Conservation (phyloP, 257 asterid species). For the Verbascum thapsus region DNA sequence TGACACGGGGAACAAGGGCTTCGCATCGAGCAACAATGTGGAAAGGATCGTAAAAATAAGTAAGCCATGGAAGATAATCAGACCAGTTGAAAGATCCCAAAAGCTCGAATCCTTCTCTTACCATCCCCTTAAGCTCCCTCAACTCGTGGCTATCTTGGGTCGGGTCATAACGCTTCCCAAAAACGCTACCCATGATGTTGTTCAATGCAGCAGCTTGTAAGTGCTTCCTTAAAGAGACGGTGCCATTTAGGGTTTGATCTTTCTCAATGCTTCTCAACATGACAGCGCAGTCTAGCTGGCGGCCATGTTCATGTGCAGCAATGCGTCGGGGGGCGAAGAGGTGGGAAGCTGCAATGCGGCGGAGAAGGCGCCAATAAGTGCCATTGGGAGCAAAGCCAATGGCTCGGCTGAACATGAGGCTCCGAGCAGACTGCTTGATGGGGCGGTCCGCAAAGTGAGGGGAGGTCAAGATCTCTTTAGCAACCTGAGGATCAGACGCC, state of each 20-base stretch:
- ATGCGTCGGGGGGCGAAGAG: slow-evolving; percentile 61
- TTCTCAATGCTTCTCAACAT: slow-evolving; percentile 27
- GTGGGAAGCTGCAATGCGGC: slow-evolving; percentile 65
- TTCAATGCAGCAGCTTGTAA: slow-evolving; percentile 49
- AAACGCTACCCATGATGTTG: slow-evolving; percentile 61
- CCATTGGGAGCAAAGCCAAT: slow-evolving; percentile 81
- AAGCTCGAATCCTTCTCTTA: slow-evolving; percentile 64
- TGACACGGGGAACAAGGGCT: slow-evolving; percentile 51
- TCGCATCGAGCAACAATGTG: slow-evolving; percentile 46
- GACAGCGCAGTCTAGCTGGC: slow-evolving; percentile 32
- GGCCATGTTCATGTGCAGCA: slow-evolving; percentile 39
- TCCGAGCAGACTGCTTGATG: slow-evolving; percentile 58
- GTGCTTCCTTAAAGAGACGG: slow-evolving; percentile 37
- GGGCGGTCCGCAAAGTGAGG: slow-evolving; percentile 65
- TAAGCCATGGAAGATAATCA: slow-evolving; percentile 62
- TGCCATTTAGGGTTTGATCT: slow-evolving; percentile 32
- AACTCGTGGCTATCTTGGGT: slow-evolving; percentile 29
- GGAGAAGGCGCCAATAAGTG: slow-evolving; percentile 65
- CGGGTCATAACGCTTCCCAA: slow-evolving; percentile 51
- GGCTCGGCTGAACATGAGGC: slow-evolving; percentile 64
- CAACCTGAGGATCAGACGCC: slow-evolving; percentile 50
- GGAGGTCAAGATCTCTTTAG: slow-evolving; percentile 54
- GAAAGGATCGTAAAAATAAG: slow-evolving; percentile 45
- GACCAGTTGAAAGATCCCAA: slow-evolving; percentile 68
- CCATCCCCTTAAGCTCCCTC: slow-evolving; percentile 46